A percentile compares a stretch with the other conserved stretches of the same genome.
These are phyloP conservation scores for Komagataella populi DNA, from an alignment of 805 yeast species.

Conservation along the genomic window DNA sequence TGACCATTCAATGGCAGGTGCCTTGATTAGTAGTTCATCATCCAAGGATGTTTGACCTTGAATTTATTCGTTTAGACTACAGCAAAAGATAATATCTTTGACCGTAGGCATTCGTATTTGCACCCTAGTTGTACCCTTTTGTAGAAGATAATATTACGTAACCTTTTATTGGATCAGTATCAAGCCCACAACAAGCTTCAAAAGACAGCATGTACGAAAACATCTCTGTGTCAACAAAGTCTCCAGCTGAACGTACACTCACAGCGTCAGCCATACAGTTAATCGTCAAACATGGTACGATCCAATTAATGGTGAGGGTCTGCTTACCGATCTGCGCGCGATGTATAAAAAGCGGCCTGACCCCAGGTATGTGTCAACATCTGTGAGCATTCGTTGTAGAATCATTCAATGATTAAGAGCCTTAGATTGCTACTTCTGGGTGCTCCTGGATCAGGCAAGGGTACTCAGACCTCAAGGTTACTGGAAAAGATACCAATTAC, in stretches of 20 bases:
- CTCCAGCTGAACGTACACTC: neutral
- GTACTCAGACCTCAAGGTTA: conserved; percentile 68
- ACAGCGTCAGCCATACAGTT: too few species aligned
- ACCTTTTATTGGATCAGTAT: too few species aligned
- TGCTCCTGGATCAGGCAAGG: conserved; percentile 95
- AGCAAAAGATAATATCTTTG: neutral
- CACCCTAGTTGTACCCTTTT: neutral
- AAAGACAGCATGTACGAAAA: too few species aligned
- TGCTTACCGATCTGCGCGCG: neutral
- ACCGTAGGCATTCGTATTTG: neutral
- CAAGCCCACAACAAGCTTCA: too few species aligned
- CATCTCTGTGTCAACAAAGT: too few species aligned
- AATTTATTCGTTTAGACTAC: neutral
- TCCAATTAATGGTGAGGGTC: neutral
- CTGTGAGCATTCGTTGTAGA: neutral
- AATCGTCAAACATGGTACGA: neutral
- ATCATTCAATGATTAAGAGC: conserved; percentile 18
- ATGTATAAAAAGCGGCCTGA: neutral
- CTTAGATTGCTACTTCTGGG: conserved; percentile 66
- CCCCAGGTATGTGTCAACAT: neutral
- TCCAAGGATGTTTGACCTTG: neutral
- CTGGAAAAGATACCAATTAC: conserved; percentile 40
- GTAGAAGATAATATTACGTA: neutral
- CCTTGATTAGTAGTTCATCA: conserved; percentile 22
- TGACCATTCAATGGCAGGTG: conserved; percentile 29